Percentiles rank a stretch among this genome's conserved stretches.
phyloP scores from a whole-genome alignment of 2,329 filamentous ascomycete genomes.

The Aspergillus pseudotamarii region DNA sequence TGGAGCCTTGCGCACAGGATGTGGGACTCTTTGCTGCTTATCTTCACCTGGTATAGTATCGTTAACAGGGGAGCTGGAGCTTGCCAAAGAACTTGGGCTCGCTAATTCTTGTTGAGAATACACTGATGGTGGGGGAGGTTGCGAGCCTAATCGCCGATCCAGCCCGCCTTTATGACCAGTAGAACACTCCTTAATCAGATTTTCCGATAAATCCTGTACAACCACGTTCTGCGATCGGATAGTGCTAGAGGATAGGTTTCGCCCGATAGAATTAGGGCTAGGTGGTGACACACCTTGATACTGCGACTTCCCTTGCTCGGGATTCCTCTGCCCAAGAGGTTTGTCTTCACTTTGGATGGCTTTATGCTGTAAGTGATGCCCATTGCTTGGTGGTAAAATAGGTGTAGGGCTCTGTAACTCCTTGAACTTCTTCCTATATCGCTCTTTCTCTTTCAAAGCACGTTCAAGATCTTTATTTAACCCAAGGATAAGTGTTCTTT shows the following conservation, averaged over 20 bases:
- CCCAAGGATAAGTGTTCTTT: conserved; percentile 88
- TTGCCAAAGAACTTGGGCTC: conserved; percentile 24
- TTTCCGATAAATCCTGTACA: conserved; percentile 4
- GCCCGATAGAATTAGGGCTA: neutral
- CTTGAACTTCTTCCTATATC: conserved; percentile 87
- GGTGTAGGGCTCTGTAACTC: conserved; percentile 62
- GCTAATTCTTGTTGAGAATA: conserved; percentile 20
- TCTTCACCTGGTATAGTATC: conserved; percentile 19
- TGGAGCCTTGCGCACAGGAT: conserved; percentile 75
- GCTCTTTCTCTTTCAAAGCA: conserved; percentile 89
- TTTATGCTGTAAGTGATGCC: conserved; percentile 12
- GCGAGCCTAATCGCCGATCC: conserved; percentile 11
- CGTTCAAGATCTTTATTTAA: conserved; percentile 93
- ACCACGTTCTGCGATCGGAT: conserved; percentile 11
- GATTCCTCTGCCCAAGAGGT: neutral
- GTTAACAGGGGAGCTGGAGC: conserved; percentile 23
- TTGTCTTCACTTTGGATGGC: conserved; percentile 14
- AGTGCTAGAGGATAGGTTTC: conserved; percentile 1
- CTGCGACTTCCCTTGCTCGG: conserved; percentile 1
- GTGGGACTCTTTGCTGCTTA: conserved; percentile 44
- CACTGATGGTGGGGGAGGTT: conserved; percentile 13
- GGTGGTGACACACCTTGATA: neutral
- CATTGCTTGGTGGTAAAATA: conserved; percentile 31
- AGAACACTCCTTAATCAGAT: neutral
- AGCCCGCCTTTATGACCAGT: conserved; percentile 2